A percentile compares a stretch with the other conserved stretches of the same genome.
Evolutionary conservation across 345 rosid genomes (phyloP).

Genomic region (Anacardium occidentale): DNA sequence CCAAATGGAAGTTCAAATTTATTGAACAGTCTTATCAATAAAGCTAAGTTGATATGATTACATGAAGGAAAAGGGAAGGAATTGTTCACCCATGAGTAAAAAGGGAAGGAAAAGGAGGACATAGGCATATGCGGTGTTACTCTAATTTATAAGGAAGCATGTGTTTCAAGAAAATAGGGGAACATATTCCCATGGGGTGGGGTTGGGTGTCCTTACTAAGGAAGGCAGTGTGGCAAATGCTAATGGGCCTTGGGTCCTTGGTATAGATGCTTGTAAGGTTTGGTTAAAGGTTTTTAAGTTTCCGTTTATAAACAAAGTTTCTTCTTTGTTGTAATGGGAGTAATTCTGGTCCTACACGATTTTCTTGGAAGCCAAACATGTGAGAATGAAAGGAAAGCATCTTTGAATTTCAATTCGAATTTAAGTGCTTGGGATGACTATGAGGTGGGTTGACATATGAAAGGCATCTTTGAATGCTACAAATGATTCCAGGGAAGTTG

Average conservation of each 20-base stretch:
- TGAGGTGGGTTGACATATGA: no score
- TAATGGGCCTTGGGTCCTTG: constrained; percentile 12
- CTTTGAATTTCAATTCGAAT: no score
- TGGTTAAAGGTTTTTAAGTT: background rate
- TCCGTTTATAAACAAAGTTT: background rate
- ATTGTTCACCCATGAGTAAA: constrained; percentile 19
- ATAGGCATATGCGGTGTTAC: background rate
- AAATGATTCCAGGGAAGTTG: no score
- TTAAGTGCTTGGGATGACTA: no score
- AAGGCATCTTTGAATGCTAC: background rate
- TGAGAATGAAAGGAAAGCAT: no score
- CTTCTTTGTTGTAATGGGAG: background rate
- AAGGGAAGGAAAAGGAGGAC: constrained; percentile 7
- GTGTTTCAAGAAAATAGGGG: background rate
- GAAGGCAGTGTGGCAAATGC: no score
- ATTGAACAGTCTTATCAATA: no score
- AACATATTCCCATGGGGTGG: constrained; percentile 3
- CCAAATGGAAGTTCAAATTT: no score
- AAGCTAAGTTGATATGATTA: background rate
- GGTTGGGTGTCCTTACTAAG: constrained; percentile 13
- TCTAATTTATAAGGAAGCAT: background rate
- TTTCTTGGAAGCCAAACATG: no score
- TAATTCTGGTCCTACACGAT: background rate
- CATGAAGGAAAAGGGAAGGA: background rate
- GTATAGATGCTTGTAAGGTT: constrained; percentile 18